Percentiles rank a stretch among this genome's conserved stretches.
phyloP scores from a whole-genome alignment of 768 basidiomycete species.

The Boletus sp. region DNA sequence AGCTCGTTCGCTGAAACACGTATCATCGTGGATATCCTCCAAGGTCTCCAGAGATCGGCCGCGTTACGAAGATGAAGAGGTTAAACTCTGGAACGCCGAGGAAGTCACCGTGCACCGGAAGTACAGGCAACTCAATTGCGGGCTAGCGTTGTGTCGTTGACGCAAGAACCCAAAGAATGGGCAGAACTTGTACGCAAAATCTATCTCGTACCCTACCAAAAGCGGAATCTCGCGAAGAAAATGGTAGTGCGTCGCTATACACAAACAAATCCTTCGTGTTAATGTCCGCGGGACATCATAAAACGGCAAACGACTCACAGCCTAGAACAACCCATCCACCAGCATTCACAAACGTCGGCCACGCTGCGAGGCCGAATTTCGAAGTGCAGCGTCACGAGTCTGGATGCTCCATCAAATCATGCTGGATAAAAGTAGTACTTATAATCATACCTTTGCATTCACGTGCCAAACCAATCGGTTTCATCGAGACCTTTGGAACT shows the following conservation, averaged over 20 bases:
- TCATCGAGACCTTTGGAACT: slow-evolving; percentile 13
- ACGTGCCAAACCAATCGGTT: slow-evolving; percentile 19
- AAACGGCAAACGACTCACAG: background rate
- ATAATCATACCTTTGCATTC: slow-evolving; percentile 10
- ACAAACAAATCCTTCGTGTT: background rate
- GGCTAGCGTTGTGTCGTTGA: slow-evolving; percentile 2
- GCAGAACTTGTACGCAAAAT: background rate
- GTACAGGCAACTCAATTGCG: background rate
- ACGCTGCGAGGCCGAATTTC: slow-evolving; percentile 4
- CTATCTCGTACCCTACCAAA: slow-evolving; percentile 13
- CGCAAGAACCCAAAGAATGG: slow-evolving; percentile 7
- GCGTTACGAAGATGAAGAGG: slow-evolving; percentile 25
- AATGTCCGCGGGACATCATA: background rate
- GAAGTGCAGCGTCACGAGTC: slow-evolving; percentile 16
- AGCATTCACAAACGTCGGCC: slow-evolving; percentile 10
- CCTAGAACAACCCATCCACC: slow-evolving; percentile 7
- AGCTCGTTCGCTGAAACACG: slow-evolving; percentile 23
- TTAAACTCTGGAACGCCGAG: slow-evolving; percentile 35
- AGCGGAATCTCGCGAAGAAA: slow-evolving; percentile 19
- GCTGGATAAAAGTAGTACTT: background rate
- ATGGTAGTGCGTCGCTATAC: slow-evolving; percentile 11
- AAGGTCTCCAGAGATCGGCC: slow-evolving; percentile 26
- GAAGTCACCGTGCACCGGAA: slow-evolving; percentile 15
- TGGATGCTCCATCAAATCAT: background rate
- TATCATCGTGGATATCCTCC: slow-evolving; percentile 41